Percentiles rank a stretch among this genome's conserved stretches.
These are phyloP conservation scores for Torulaspora delbrueckii DNA, from an alignment of 805 yeast species.

Conservation along the genomic window DNA sequence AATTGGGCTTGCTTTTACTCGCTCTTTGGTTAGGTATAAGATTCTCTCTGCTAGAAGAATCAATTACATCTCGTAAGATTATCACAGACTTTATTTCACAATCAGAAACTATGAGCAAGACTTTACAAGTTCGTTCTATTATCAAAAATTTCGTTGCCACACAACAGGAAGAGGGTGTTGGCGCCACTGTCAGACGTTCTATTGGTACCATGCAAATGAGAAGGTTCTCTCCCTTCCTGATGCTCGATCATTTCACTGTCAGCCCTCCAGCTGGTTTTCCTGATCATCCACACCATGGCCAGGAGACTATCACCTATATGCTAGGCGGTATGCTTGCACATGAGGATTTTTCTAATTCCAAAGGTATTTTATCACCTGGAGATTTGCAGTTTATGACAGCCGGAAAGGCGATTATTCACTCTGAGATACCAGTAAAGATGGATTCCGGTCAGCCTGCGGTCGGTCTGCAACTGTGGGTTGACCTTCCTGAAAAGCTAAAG, in stretches of 20 bases:
- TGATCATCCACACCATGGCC: slow-evolving; percentile 80
- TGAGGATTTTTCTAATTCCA: slow-evolving; percentile 83
- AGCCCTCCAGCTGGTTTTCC: slow-evolving; percentile 70
- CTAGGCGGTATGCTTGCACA: slow-evolving; percentile 67
- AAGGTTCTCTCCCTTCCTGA: slow-evolving; percentile 74
- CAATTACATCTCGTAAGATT: background rate
- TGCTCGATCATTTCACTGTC: slow-evolving; percentile 74
- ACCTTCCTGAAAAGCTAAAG: slow-evolving; percentile 61
- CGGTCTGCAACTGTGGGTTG: slow-evolving; percentile 89
- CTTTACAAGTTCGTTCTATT: slow-evolving; percentile 40
- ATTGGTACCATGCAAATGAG: slow-evolving; percentile 65
- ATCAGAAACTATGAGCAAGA: slow-evolving; percentile 9
- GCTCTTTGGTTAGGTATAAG: background rate
- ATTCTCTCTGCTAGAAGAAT: background rate
- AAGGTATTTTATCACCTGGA: slow-evolving; percentile 71
- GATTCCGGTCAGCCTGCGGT: slow-evolving; percentile 46
- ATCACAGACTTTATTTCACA: background rate
- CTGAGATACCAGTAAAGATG: slow-evolving; percentile 72
- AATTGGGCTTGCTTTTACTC: background rate
- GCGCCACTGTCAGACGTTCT: slow-evolving; percentile 80
- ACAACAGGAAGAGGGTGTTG: slow-evolving; percentile 80
- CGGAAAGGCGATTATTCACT: slow-evolving; percentile 79
- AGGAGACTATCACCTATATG: slow-evolving; percentile 71
- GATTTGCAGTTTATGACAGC: slow-evolving; percentile 94
- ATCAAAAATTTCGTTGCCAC: slow-evolving; percentile 50